Evolutionary conservation across 1,139 yeast genomes (phyloP).

Genomic region (Pichia sp.): DNA sequence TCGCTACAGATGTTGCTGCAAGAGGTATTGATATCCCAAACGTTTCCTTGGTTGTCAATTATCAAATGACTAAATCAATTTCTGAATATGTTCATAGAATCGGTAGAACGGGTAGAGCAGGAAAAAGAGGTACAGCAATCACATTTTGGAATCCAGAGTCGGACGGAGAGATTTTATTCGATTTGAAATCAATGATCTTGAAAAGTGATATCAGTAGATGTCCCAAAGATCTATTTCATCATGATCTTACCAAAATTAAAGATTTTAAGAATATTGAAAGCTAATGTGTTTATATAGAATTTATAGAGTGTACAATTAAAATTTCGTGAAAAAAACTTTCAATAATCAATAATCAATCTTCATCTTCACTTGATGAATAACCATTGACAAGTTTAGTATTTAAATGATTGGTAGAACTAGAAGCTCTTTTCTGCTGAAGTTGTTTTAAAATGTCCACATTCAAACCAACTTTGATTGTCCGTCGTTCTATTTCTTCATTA

Average conservation of each 20-base stretch:
- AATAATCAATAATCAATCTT: neutral
- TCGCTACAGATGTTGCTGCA: slow-evolving; percentile 96
- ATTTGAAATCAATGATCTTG: slow-evolving; percentile 45
- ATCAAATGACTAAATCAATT: slow-evolving; percentile 69
- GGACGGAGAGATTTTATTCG: slow-evolving; percentile 48
- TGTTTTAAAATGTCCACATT: too few relatives aligned
- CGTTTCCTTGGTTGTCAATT: slow-evolving; percentile 79
- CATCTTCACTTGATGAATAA: neutral
- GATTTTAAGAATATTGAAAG: slow-evolving; percentile 19
- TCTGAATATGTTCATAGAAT: slow-evolving; percentile 90
- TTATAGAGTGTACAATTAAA: neutral
- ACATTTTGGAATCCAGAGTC: slow-evolving; percentile 55
- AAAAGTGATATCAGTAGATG: slow-evolving; percentile 41
- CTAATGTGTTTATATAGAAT: neutral
- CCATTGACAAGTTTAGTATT: neutral
- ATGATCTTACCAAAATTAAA: slow-evolving; percentile 26
- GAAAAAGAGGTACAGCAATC: slow-evolving; percentile 65
- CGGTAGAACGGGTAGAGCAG: slow-evolving; percentile 97
- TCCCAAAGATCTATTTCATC: slow-evolving; percentile 46
- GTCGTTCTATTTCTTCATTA: too few relatives aligned
- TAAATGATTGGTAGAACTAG: too few relatives aligned
- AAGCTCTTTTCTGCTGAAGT: too few relatives aligned
- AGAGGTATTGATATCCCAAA: slow-evolving; percentile 91
- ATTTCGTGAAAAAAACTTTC: too few relatives aligned
- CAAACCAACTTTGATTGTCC: too few relatives aligned